Evolutionary conservation across 805 yeast species (phyloP), one percentile per base, ranked within the genome.

Genomic region (Kluyveromyces siamensis): DNA sequence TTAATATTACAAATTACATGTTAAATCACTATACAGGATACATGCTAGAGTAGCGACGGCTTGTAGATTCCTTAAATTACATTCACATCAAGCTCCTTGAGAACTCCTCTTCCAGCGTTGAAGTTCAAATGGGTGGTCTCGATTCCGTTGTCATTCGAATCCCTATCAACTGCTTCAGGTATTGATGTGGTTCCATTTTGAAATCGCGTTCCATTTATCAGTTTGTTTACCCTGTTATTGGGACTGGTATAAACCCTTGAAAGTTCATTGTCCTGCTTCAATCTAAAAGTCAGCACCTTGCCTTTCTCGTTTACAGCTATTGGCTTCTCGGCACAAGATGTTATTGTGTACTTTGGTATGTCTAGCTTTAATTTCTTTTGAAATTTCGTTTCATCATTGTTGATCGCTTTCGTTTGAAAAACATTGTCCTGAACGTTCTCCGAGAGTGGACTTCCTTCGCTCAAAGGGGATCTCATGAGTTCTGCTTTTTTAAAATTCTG

Each of bases 251-350:
- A 60, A 6, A 63, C 52, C 13, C 64, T 65, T 8, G 66, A 62
- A 43, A 64, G 48, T 45, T 60, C 60, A 35, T 58, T 58, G 45
- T 63, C 67, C 10, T 58, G 57, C 37, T 57, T 61, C 33, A 60
- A 48, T 39, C 63, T 66, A 53, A 63, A 65, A n/a, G 67, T 63
- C 30, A 63, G 52, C 2, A 65, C 67, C 46, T 65, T 65, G n/a
- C 67, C 64, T 36, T 60, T 60, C 39, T 44, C 49, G 8, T 48
- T 41, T 41, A 55, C 53, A 2, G 58, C 14, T 13, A 38, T 19
- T 25, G 27, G n/a, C 8, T 30, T 30, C 16, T 43, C 45, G 9
- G 39, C 17, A 17, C 27, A 21, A 19, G 17, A 14, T 37, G 39
- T 14, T 17, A 21, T 43, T 33, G 45, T 43, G 45, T 43, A 43